These are phyloP conservation scores for Zostera marina DNA, from an alignment of 116 monocot species.

Conservation along the genomic window DNA sequence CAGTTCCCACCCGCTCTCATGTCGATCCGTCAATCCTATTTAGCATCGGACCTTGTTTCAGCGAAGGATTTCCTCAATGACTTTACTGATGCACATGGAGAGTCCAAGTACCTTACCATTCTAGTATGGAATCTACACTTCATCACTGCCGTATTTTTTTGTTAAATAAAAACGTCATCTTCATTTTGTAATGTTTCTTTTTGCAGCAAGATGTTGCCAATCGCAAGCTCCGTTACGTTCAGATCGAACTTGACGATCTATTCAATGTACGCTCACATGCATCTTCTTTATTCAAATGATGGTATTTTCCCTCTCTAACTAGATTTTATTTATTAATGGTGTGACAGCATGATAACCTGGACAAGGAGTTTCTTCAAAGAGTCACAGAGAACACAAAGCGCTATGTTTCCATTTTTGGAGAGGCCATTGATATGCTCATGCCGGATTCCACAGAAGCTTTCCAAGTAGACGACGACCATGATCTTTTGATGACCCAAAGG, in stretches of 20 bases:
- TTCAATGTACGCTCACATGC: conserved; percentile 30
- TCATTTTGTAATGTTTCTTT: neutral
- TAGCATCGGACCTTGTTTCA: conserved; percentile 13
- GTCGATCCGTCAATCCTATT: no score
- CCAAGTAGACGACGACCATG: conserved; percentile 69
- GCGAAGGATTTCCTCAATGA: conserved; percentile 81
- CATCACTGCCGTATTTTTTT: neutral
- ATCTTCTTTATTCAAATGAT: neutral
- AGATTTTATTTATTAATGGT: neutral
- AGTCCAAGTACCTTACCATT: conserved; percentile 74
- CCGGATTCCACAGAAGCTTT: conserved; percentile 73
- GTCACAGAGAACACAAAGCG: conserved; percentile 80
- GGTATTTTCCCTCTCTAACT: neutral
- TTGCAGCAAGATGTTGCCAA: conserved; percentile 89
- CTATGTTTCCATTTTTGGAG: conserved; percentile 68
- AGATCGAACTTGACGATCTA: conserved; percentile 93
- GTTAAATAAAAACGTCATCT: neutral
- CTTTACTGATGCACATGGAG: conserved; percentile 61
- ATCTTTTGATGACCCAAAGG: conserved; percentile 89
- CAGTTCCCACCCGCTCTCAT: no score
- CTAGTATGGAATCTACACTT: conserved; percentile 31
- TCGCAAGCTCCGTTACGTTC: conserved; percentile 53
- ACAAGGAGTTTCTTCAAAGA: conserved; percentile 72
- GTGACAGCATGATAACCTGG: conserved; percentile 75
- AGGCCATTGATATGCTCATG: conserved; percentile 82